A percentile compares a stretch with the other conserved stretches of the same genome.
phyloP scores from a whole-genome alignment of 179 eudicot genomes.

The Silene noctiflora region DNA sequence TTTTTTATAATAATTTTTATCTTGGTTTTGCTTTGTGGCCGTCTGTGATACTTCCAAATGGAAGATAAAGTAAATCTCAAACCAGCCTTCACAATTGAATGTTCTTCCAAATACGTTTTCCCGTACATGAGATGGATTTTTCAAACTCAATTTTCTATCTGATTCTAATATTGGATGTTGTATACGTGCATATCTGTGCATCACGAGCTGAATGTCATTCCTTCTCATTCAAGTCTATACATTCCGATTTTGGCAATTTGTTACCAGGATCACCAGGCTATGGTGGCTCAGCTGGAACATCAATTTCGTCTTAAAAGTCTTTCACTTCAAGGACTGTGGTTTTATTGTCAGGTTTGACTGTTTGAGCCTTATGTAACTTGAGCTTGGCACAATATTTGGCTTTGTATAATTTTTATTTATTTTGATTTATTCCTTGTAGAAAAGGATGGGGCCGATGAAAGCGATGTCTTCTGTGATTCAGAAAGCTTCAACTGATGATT shows the following conservation, averaged over 20 bases:
- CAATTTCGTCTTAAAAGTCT: slow-evolving; percentile 83
- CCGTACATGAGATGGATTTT: not conserved
- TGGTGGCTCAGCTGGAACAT: slow-evolving; percentile 99
- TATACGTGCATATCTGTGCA: slow-evolving; percentile 8
- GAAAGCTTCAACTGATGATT: slow-evolving; percentile 58
- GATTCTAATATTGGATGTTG: not conserved
- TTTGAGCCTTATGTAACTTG: slow-evolving; percentile 18
- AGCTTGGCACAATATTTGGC: slow-evolving; percentile 2
- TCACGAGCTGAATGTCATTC: not conserved
- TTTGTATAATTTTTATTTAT: not conserved
- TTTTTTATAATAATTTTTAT: not conserved
- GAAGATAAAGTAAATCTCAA: not conserved
- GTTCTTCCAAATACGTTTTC: not conserved
- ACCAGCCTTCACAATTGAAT: slow-evolving; percentile 8
- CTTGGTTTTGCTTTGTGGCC: not conserved
- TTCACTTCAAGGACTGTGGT: slow-evolving; percentile 95
- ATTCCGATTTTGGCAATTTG: slow-evolving; percentile 15
- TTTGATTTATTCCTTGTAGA: slow-evolving; percentile 40
- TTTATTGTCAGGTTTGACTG: slow-evolving; percentile 77
- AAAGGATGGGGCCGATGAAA: slow-evolving; percentile 91
- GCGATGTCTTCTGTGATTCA: slow-evolving; percentile 72
- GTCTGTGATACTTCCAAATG: not conserved
- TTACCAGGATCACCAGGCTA: slow-evolving; percentile 90
- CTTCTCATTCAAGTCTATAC: slow-evolving; percentile 8
- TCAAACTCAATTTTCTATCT: not conserved